A percentile compares a stretch with the other conserved stretches of the same genome.
These are phyloP conservation scores for Teratosphaeria zuluensis DNA, from an alignment of 2,329 filamentous ascomycete genomes.

Conservation along the genomic window DNA sequence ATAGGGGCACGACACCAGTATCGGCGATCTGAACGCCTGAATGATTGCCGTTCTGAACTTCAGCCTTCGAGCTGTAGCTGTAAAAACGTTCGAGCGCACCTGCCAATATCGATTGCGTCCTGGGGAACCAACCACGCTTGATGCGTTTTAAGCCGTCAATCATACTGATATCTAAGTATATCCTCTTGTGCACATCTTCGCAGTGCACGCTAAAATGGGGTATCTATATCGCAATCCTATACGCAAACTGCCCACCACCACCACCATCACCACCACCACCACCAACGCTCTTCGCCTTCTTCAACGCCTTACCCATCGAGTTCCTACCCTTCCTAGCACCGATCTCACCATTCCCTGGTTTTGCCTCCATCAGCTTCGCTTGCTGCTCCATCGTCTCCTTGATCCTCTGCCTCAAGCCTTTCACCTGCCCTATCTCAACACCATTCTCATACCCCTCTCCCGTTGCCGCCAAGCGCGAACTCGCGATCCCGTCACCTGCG, in stretches of 20 bases:
- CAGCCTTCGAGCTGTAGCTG: background rate
- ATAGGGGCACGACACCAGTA: background rate
- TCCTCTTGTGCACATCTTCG: background rate
- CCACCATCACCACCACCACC: background rate
- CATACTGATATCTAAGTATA: no score
- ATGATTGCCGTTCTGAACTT: background rate
- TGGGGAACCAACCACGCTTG: no score
- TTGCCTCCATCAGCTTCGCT: background rate
- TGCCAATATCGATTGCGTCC: no score
- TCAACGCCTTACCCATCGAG: background rate
- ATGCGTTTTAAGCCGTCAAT: no score
- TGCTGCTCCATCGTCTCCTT: background rate
- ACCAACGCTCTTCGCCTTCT: background rate
- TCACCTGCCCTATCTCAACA: background rate
- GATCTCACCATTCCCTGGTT: background rate
- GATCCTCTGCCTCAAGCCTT: background rate
- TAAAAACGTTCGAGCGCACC: background rate
- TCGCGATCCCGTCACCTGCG: background rate
- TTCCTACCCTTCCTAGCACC: background rate
- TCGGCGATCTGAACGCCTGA: background rate
- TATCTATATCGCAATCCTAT: background rate
- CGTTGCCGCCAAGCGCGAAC: background rate
- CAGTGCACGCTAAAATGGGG: background rate
- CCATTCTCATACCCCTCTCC: background rate
- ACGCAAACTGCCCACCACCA: background rate